Base-by-base conservation (phyloP, 345 rosid species). In the Punica granatum region DNA sequence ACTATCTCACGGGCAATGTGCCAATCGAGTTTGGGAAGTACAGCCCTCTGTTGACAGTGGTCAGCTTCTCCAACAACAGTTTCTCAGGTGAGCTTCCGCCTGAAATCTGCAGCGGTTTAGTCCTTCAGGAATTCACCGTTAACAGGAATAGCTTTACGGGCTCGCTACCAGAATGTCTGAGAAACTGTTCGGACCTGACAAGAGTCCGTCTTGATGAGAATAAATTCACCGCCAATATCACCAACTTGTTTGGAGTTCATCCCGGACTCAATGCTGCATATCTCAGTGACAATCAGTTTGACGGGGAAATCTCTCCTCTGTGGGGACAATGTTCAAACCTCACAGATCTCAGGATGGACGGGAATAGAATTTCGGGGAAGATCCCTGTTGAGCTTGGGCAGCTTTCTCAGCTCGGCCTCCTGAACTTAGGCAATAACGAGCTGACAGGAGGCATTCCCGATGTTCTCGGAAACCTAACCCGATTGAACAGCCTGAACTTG, bases 281-380 rank as follows among this genome's bases (percentile, higher is more conserved):
- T 65, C 77, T 86, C n/a, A 81, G 79, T 32, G 67, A 68, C 56
- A 88, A 88, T 69, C 83, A 63, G 51, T 79, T 88, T 37, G 65
- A 59, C 30, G 95, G 95, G 37, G 67, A 73, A 69, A 75, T 88
- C 49, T 88, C 89, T 0, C 69, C 79, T 13, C 39, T 32, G 18
- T 88, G 94, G 94, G 94, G 94, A 25, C 77, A 83, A 61, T 88
- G 90, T 70, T 43, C 23, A 28, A 84, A 75, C 65, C 85, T 88
- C 72, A 73, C 84, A 21, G 81, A 72, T 70, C 74, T 88, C 69
- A 74, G 74, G 75, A 74, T 86, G 70, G 86, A 79, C 15, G 67
- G 76, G 66, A 88, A 86, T 64, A 78, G 74, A 69, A 80, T 88
- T 66, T 77, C 86, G 7, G 89, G 91, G 36, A 37, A 37, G 65